Base-by-base conservation (phyloP, 2,329 filamentous ascomycete genomes). In the Rugonectria rugulosa region DNA sequence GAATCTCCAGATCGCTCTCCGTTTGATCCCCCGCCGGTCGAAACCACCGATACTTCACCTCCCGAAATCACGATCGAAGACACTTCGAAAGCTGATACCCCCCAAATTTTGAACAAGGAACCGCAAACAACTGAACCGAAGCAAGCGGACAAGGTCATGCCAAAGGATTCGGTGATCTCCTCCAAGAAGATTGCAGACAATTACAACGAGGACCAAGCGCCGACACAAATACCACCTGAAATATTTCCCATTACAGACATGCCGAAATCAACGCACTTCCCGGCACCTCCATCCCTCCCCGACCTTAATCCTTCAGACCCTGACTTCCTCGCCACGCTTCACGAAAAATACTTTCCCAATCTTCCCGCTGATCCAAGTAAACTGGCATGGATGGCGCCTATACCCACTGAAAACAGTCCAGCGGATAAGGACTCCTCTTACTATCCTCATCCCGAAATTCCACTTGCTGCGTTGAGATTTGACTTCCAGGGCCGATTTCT, bases 341-440 rank as follows among this genome's bases (percentile, higher is more conserved):
- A 97, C 79, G 77, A 87, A 19, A 97, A 97, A 73, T 99, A 97
- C 82, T 99, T 97, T 75, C 93, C 95, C 11, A 85, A 87, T 59
- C 87, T 97, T 1, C 87, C 93, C 2, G 86, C 92, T 50, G 91
- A 97, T 73, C 92, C 93, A 0, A 87, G 88, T 55, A 89, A 91
- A 48, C 85, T 97, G 4, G 90, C 91, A 17, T 99, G 94, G 94
- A 95, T 98, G 84, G 87, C 88, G 45, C 88, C 89, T 12, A 70
- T 89, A 44, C 87, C 87, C 6, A 86, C 87, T 5, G 73, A 84
- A 41, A 82, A 87, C 69, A 87, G 85, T 37, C 73, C 82, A 36
- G 86, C 87, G 19, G 88, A 90, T 68, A 81, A 80, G 61, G 83
- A 88, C 62, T 92, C 89, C 3, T 83, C 92, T 8, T 98, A 98